phyloP scores from a whole-genome alignment of 2,329 filamentous ascomycete genomes.

The Phialophora verrucosa region DNA sequence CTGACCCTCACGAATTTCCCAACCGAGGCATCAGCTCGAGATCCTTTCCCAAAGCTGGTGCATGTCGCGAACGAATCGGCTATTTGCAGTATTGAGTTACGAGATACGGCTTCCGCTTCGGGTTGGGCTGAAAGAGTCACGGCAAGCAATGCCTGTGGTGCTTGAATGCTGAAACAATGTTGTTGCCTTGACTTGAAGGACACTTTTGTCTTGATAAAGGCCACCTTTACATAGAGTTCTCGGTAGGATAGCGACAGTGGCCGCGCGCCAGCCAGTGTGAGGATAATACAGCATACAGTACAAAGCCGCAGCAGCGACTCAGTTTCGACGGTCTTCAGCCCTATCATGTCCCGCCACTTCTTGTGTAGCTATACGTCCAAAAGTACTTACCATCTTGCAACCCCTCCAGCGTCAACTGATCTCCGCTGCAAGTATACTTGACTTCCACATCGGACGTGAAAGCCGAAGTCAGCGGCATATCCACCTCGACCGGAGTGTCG shows the following conservation, averaged over 20 bases:
- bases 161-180: not conserved
- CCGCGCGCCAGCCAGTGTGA: too few species aligned
- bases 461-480: not conserved
- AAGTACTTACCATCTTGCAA: not conserved
- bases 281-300: too few species aligned
- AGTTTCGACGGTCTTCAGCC: not conserved
- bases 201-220: not conserved
- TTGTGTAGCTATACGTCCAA: constrained; percentile 4
- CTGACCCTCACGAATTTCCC: not conserved
- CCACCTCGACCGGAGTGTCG: constrained; percentile 4
- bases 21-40: constrained; percentile 3
- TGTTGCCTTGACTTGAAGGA: not conserved
- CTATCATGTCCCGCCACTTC: not conserved
- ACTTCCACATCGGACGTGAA: not conserved
- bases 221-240: not conserved
- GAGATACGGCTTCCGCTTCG: constrained; percentile 8
- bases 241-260: not conserved
- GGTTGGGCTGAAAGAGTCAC: not conserved
- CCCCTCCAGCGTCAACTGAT: constrained; percentile 2
- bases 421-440: constrained; percentile 3
- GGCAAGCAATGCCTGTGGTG: not conserved
- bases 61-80: constrained; percentile 19
- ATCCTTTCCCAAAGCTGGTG: constrained; percentile 14
- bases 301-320: not conserved
- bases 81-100: not conserved